Base-by-base conservation (phyloP, 2,329 filamentous ascomycete species). In the Aspergillus fischeri region DNA sequence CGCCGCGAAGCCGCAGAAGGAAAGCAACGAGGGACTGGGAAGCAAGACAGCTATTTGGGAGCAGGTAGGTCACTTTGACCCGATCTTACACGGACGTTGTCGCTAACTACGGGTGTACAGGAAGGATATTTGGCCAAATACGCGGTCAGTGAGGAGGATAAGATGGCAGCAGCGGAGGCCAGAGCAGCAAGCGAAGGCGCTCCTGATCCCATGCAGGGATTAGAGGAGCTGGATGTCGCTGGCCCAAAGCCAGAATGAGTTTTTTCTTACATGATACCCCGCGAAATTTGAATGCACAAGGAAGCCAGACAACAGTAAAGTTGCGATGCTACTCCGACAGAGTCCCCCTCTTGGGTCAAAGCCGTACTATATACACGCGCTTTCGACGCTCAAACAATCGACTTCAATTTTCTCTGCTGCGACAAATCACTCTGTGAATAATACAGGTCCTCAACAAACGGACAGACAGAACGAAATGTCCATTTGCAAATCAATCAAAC, bases 11-110 rank as follows among this genome's bases (percentile, higher is more conserved):
- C 86, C 91, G 32, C 91, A 94, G 61, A 97, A 96, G 80, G 91
- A 91, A 66, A 84, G 86, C 51, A 90, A 90, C 53, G 91, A 96
- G 72, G 92, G 92, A 0, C 74, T 99, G 48, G 92, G 93, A 25
- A 96, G 91, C 78, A 95, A 92, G 76, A 96, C 89, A 48, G 95
- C 94, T 29, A 82, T 99, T 50, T 99, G 94, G 95, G 91, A 97
- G 74, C 93, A 97, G 87, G 94, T 96, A 76, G 27, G 51, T 32
- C 20, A 49, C 47, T 57, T n/a, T 47, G 48, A 28, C 10, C 47
- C 14, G 24, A 25, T 42, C 3, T 10, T 20, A 38, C 50, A 52
- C 24, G 45, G 48, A 32, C 27, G 50, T 9, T 9, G 25, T 54
- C 54, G 21, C 66, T 68, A 60, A 70, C 59, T 60, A 70, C 59